Evolutionary conservation across 768 basidiomycete species (phyloP).

Genomic region (Tephrocybe sp.): DNA sequence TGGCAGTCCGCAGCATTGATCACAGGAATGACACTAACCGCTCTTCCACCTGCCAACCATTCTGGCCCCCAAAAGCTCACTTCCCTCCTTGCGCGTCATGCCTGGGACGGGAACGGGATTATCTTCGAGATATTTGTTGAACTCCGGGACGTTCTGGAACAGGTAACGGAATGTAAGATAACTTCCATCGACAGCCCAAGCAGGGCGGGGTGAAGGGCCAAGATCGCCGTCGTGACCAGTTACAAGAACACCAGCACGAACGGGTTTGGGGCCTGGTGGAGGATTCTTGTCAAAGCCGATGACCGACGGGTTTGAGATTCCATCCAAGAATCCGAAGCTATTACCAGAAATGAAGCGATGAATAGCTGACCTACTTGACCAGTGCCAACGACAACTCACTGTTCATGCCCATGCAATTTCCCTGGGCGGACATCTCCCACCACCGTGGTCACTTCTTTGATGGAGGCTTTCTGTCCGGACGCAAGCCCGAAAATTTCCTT

Average conservation of each 20-base stretch:
- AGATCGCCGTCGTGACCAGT: conserved; percentile 43
- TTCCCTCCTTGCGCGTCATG: conserved; percentile 37
- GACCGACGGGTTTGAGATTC: conserved; percentile 49
- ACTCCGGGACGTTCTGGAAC: conserved; percentile 51
- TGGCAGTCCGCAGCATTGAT: not conserved
- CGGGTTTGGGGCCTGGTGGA: conserved; percentile 34
- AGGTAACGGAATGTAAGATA: conserved; percentile 53
- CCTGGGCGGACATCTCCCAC: conserved; percentile 44
- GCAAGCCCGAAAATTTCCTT: conserved; percentile 34
- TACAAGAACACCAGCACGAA: conserved; percentile 42
- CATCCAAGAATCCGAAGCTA: conserved; percentile 53
- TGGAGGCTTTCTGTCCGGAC: conserved; percentile 24
- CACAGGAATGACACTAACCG: conserved; percentile 28
- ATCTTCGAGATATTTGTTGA: conserved; percentile 40
- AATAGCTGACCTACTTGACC: not conserved
- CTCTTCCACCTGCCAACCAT: conserved; percentile 57
- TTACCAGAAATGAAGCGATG: not conserved
- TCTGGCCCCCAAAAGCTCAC: conserved; percentile 49
- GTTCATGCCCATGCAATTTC: conserved; percentile 43
- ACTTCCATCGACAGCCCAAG: conserved; percentile 48
- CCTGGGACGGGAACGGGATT: conserved; percentile 37
- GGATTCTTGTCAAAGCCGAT: conserved; percentile 35
- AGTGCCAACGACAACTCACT: conserved; percentile 25
- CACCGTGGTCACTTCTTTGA: conserved; percentile 36
- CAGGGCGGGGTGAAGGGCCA: conserved; percentile 21